phyloP scores from a whole-genome alignment of 208 protist species.

The Trypanosoma cruzi region DNA sequence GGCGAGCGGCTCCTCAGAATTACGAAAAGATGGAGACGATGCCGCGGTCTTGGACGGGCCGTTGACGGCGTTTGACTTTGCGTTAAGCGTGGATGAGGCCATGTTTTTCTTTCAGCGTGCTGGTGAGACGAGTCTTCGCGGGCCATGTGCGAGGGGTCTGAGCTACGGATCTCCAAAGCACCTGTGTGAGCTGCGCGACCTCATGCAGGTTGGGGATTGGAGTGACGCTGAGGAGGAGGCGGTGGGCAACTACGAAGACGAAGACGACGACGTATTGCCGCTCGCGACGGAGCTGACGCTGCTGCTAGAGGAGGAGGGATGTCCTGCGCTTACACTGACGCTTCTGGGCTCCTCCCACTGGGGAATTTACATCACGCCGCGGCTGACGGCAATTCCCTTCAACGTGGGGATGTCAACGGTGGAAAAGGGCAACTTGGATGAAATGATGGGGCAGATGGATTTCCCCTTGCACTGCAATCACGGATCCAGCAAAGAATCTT shows the following conservation, averaged over 20 bases:
- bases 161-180: slow-evolving; percentile 7
- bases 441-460: not conserved
- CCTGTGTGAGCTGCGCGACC: not conserved
- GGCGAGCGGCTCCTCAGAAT: not conserved
- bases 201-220: not conserved
- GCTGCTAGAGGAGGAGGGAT: slow-evolving; percentile 55
- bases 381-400: slow-evolving; percentile 16
- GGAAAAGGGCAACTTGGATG: not conserved
- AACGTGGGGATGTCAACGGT: not conserved
- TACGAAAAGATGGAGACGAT: not conserved
- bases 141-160: slow-evolving; percentile 1
- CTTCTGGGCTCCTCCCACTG: slow-evolving; percentile 75
- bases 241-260: not conserved
- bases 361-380: slow-evolving; percentile 43
- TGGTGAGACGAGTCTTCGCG: slow-evolving; percentile 7
- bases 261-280: slow-evolving; percentile 10
- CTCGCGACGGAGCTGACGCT: slow-evolving; percentile 41
- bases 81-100: slow-evolving; percentile 25
- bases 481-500: not conserved
- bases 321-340: slow-evolving; percentile 50
- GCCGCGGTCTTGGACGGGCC: slow-evolving; percentile 1
- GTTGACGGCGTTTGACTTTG: slow-evolving; percentile 25
- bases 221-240: not conserved
- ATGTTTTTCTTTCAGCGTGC: slow-evolving; percentile 30
- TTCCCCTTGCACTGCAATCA: not conserved